phyloP scores from a whole-genome alignment of 768 basidiomycete genomes.

The Tylopilus sp. region DNA sequence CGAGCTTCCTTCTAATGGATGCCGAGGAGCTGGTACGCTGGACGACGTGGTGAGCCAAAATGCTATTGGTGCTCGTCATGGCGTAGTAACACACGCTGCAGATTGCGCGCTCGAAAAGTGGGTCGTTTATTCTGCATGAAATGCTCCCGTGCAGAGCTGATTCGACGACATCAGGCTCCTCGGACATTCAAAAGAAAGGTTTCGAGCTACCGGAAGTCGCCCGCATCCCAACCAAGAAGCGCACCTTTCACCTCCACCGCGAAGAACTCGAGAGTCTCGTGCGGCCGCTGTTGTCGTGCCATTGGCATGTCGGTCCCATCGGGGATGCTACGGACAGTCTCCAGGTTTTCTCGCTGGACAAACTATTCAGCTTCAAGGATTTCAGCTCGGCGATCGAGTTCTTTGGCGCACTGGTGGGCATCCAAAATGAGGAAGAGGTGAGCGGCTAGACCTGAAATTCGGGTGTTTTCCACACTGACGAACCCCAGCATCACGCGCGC shows the following conservation, averaged over 20 bases:
- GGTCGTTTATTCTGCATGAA: neutral
- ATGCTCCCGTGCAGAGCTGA: neutral
- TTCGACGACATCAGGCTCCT: conserved; percentile 13
- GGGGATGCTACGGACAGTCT: conserved; percentile 2
- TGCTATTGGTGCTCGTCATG: neutral
- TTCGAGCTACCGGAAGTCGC: conserved; percentile 25
- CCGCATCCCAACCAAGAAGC: conserved; percentile 26
- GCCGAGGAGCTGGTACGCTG: conserved; percentile 7
- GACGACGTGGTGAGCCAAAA: conserved; percentile 20
- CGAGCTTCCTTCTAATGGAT: neutral
- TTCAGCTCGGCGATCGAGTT: conserved; percentile 26
- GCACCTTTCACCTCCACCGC: conserved; percentile 34
- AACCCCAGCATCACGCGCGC: conserved; percentile 31
- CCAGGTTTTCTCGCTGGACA: conserved; percentile 24
- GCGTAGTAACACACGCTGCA: neutral
- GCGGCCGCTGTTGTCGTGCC: conserved; percentile 34
- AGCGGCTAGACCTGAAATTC: conserved; percentile 7
- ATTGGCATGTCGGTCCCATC: conserved; percentile 26
- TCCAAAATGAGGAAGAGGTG: conserved; percentile 33
- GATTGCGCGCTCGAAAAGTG: conserved; percentile 23
- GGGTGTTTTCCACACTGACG: neutral
- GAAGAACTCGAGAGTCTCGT: conserved; percentile 34
- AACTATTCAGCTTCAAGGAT: conserved; percentile 26
- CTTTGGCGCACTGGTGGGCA: conserved; percentile 24
- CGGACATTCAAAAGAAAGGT: conserved; percentile 12